A percentile compares a stretch with the other conserved stretches of the same genome.
Evolutionary conservation across 345 rosid genomes (phyloP).

Genomic region (Linum lewisii): DNA sequence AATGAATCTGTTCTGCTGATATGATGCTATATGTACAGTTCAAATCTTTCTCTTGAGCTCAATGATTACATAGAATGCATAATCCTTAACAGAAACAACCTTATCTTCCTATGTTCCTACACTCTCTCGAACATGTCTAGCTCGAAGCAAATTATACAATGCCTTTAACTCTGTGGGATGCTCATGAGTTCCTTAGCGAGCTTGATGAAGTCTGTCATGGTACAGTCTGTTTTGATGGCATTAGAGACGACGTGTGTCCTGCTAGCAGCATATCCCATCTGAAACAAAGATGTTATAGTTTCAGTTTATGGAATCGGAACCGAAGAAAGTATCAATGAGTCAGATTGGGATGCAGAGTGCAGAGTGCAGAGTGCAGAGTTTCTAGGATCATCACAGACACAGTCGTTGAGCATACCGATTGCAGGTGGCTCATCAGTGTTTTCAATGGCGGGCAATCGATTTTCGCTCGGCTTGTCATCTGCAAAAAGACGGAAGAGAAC

Average conservation of each 20-base stretch:
- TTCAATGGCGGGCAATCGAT: conserved; percentile 60
- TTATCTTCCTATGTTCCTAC: no score
- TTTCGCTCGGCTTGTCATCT: conserved; percentile 82
- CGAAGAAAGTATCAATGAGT: neutral
- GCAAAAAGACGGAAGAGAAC: conserved; percentile 6
- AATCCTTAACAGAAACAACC: no score
- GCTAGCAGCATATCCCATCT: conserved; percentile 75
- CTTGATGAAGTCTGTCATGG: conserved; percentile 45
- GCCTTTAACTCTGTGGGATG: neutral
- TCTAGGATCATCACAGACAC: no score
- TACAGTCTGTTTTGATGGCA: conserved; percentile 67
- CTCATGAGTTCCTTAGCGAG: conserved; percentile 35
- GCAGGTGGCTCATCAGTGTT: conserved; percentile 43
- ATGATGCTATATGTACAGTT: no score
- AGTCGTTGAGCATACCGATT: conserved; percentile 34
- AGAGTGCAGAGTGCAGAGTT: no score
- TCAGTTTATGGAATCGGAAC: neutral
- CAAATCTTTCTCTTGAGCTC: no score
- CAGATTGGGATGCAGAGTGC: no score
- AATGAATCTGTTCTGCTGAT: no score
- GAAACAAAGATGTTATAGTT: conserved; percentile 7
- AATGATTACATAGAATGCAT: no score
- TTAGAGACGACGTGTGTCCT: conserved; percentile 67
- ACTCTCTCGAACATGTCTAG: no score
- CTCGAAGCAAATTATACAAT: no score